Evolutionary conservation across 441 rosid species (phyloP).

Genomic region (Pelargonium citronellum): DNA sequence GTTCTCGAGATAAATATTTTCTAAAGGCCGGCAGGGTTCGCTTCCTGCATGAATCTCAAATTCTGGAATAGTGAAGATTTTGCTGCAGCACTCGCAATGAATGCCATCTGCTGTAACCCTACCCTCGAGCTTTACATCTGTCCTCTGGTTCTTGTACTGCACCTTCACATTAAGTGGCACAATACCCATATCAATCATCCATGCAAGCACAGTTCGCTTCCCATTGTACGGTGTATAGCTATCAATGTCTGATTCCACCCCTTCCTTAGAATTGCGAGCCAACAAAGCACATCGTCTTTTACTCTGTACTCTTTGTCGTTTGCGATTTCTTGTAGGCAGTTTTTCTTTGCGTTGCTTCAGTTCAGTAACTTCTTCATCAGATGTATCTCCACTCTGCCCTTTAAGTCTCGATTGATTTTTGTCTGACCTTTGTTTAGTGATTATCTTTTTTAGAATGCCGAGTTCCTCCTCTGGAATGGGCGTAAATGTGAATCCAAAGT

Average conservation of each 20-base stretch:
- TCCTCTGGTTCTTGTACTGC: slow-evolving; percentile 37
- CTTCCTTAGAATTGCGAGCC: slow-evolving; percentile 58
- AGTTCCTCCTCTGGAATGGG: slow-evolving; percentile 77
- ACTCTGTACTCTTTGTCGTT: slow-evolving; percentile 42
- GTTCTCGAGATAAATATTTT: slow-evolving; percentile 57
- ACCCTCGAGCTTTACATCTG: slow-evolving; percentile 39
- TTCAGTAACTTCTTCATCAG: slow-evolving; percentile 24
- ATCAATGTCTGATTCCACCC: slow-evolving; percentile 30
- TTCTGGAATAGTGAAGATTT: slow-evolving; percentile 42
- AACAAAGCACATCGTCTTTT: slow-evolving; percentile 56
- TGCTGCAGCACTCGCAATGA: slow-evolving; percentile 65
- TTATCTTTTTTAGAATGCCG: slow-evolving; percentile 42
- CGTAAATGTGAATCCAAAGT: slow-evolving; percentile 43
- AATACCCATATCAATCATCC: slow-evolving; percentile 77
- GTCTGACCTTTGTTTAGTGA: slow-evolving; percentile 41
- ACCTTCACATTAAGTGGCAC: slow-evolving; percentile 57
- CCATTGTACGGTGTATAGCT: slow-evolving; percentile 66
- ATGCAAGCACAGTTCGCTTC: slow-evolving; percentile 65
- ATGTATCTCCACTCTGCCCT: slow-evolving; percentile 20
- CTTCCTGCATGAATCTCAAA: slow-evolving; percentile 72
- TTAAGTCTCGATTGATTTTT: slow-evolving; percentile 23
- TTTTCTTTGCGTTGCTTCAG: slow-evolving; percentile 16
- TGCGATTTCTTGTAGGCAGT: slow-evolving; percentile 34
- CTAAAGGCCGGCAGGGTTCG: slow-evolving; percentile 39
- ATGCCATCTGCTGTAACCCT: slow-evolving; percentile 59